Evolutionary conservation across 768 basidiomycete species (phyloP).

Genomic region (Russula sp.): DNA sequence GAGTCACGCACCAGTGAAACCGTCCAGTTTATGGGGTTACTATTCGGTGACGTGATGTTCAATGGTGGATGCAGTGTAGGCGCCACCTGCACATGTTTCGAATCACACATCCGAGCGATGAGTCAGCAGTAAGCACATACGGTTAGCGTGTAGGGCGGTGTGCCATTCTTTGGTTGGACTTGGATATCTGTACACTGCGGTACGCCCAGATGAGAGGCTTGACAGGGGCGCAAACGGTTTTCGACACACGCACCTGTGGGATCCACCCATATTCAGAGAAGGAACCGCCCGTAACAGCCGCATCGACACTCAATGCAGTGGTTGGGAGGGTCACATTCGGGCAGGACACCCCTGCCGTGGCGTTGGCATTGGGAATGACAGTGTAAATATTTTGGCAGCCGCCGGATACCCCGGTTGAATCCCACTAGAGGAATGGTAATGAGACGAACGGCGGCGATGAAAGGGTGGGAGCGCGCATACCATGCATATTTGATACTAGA

Average conservation of each 20-base stretch:
- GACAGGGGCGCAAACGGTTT: background rate
- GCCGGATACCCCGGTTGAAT: conserved; percentile 48
- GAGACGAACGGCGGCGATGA: background rate
- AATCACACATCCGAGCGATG: background rate
- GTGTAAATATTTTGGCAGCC: conserved; percentile 56
- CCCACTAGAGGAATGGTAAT: conserved; percentile 35
- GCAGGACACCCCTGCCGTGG: conserved; percentile 36
- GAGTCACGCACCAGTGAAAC: conserved; percentile 31
- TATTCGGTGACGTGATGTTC: conserved; percentile 42
- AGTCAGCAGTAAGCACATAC: conserved; percentile 29
- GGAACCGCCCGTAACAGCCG: conserved; percentile 39
- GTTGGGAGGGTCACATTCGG: conserved; percentile 41
- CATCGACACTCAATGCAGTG: conserved; percentile 39
- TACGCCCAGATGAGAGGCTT: background rate
- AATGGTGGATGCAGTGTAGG: conserved; percentile 54
- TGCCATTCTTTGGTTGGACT: conserved; percentile 47
- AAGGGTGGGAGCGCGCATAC: conserved; percentile 27
- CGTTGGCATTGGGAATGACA: conserved; percentile 37
- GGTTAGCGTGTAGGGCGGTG: conserved; percentile 51
- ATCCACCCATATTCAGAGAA: conserved; percentile 56
- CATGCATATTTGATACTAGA: conserved; percentile 63
- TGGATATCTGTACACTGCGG: conserved; percentile 51
- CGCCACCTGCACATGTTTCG: conserved; percentile 37
- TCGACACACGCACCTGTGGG: conserved; percentile 36
- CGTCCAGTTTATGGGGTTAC: conserved; percentile 48